Evolutionary conservation across 2,329 filamentous ascomycete species (phyloP).

Genomic region (Lanzia echinophila): DNA sequence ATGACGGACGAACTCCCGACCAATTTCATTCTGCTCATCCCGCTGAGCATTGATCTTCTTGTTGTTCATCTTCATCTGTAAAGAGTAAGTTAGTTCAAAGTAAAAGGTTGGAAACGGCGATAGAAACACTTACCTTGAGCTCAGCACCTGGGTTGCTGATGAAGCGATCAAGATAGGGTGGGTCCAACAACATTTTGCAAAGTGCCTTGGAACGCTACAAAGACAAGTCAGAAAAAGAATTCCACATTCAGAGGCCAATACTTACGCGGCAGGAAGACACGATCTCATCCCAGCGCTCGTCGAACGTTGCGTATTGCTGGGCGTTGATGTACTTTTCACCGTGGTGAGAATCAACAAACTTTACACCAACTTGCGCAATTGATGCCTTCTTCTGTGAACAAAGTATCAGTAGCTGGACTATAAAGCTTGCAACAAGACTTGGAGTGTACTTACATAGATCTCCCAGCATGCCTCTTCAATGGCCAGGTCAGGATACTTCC

Average conservation of each 20-base stretch:
- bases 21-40: conserved; percentile 22
- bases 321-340: conserved; percentile 9
- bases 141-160: conserved; percentile 19
- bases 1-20: conserved; percentile 13
- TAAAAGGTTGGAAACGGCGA: background rate
- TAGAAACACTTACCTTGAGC: conserved; percentile 16
- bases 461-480: conserved; percentile 19
- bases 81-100: background rate
- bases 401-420: background rate
- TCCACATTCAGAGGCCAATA: background rate
- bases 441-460: conserved; percentile 16
- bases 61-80: conserved; percentile 23
- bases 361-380: conserved; percentile 8
- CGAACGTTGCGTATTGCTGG: conserved; percentile 5
- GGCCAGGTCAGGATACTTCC: conserved; percentile 3
- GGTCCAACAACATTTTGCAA: conserved; percentile 24
- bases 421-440: background rate
- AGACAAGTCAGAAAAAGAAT: background rate
- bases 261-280: conserved; percentile 14
- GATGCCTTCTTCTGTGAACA: conserved; percentile 7
- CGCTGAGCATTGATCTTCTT: conserved; percentile 24
- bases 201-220: conserved; percentile 18
- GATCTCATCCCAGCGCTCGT: conserved; percentile 13
- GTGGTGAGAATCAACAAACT: conserved; percentile 12
- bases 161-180: conserved; percentile 11